Base-by-base conservation (phyloP, 768 basidiomycete genomes). In the Lactarius deliciosus region DNA sequence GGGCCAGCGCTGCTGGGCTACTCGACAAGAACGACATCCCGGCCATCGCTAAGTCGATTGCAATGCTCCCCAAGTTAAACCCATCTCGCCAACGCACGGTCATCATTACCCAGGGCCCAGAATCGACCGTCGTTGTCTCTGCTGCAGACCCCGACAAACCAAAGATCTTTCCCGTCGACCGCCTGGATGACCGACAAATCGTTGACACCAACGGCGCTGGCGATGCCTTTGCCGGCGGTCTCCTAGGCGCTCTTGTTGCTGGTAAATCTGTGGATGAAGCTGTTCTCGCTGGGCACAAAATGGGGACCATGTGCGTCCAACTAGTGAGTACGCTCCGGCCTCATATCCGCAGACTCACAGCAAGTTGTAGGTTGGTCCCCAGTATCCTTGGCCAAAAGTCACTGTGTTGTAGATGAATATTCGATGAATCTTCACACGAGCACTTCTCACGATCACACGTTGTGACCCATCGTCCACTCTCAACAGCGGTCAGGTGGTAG, bases 161-260 rank as follows among this genome's bases (percentile, higher is more conserved):
- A 41, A 86, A 87, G 78, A 72, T 79, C 18, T 89, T 80, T 76
- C 64, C 79, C 4, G 92, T 96, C 59, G 74, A 79, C 61, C 78
- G 82, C 45, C 79, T 96, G 65, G 71, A 74, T 56, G 81, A 83
- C 62, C 82, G 80, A 47, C 72, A 88, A 76, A 95, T 97, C 71
- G 89, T 97, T 65, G 97, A 99, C 76, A 98, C 97, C 57, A 99
- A 99, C 77, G 97, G 93, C 60, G 97, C 97, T 25, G 97, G 97
- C 53, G 96, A 99, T 76, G 94, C 93, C 53, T 98, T 99, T 73
- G 94, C 95, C 30, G 97, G 96, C 65, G 97, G 92, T 45, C 96
- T 98, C 84, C 78, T 98, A 61, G 97, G 93, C 60, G 96, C 90
- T 1, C 81, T 85, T 64, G 87, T 92, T 60, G 76, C 84, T 41